These are phyloP conservation scores for Dicorynia guianensis DNA, from an alignment of 306 rosid genomes.

Conservation along the genomic window DNA sequence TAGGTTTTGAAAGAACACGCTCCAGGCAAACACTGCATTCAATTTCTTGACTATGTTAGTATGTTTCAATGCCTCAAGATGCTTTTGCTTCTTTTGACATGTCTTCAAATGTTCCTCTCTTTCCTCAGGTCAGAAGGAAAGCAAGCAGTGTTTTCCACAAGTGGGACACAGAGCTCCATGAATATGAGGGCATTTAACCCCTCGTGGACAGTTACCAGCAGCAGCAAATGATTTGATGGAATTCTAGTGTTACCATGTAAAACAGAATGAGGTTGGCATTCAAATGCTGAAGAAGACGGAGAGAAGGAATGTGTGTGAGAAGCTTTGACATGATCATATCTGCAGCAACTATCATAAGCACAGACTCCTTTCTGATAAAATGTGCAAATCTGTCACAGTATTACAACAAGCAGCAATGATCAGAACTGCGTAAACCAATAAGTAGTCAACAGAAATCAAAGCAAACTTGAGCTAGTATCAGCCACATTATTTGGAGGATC, in stretches of 20 bases:
- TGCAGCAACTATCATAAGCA: slow-evolving; percentile 94
- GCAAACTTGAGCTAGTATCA: slow-evolving; percentile 34
- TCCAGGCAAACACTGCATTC: slow-evolving; percentile 98
- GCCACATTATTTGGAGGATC: slow-evolving; percentile 83
- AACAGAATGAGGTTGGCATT: slow-evolving; percentile 52
- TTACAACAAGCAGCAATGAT: slow-evolving; percentile 31
- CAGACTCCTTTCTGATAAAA: slow-evolving; percentile 90
- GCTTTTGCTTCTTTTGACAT: slow-evolving; percentile 78
- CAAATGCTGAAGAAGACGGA: slow-evolving; percentile 67
- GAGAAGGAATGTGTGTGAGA: slow-evolving; percentile 56
- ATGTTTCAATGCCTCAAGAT: slow-evolving; percentile 79
- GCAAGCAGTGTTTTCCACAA: slow-evolving; percentile 90
- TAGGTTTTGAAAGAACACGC: slow-evolving; percentile 85
- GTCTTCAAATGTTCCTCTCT: slow-evolving; percentile 79
- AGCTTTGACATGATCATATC: slow-evolving; percentile 90
- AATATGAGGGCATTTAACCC: slow-evolving; percentile 83
- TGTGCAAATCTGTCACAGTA: slow-evolving; percentile 73
- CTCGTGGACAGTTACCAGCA: slow-evolving; percentile 91
- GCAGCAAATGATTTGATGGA: slow-evolving; percentile 78
- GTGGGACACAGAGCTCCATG: slow-evolving; percentile 90
- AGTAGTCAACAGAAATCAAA: slow-evolving; percentile 9
- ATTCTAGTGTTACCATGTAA: slow-evolving; percentile 45
- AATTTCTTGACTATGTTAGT: slow-evolving; percentile 91
- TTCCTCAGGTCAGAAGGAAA: slow-evolving; percentile 85
- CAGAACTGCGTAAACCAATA: slow-evolving; percentile 23